phyloP scores from a whole-genome alignment of 1,139 yeast species.

The Hyphopichia fennica region DNA sequence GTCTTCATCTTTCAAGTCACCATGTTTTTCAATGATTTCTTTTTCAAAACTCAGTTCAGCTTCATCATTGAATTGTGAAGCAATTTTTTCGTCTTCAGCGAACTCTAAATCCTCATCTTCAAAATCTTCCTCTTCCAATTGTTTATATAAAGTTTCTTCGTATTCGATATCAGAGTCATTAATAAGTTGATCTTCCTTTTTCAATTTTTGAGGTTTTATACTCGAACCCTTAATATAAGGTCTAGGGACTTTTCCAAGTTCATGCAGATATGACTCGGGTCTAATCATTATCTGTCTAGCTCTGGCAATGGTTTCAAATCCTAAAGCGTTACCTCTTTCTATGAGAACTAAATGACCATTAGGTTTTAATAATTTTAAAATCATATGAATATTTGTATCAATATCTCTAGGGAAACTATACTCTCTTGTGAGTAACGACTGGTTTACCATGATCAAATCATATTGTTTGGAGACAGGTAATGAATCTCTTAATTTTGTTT shows the following conservation, averaged over 20 bases:
- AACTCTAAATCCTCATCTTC: conserved; percentile 18
- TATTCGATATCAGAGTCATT: conserved; percentile 32
- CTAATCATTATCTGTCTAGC: conserved; percentile 88
- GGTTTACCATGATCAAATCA: conserved; percentile 84
- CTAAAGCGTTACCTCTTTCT: conserved; percentile 88
- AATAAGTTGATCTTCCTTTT: conserved; percentile 37
- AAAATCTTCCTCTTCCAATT: conserved; percentile 5
- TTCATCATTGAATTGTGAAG: conserved; percentile 8
- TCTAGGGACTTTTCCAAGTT: conserved; percentile 67
- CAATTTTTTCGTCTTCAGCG: not conserved
- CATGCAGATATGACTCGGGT: conserved; percentile 65
- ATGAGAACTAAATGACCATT: conserved; percentile 75
- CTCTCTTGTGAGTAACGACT: conserved; percentile 66
- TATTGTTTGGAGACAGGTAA: conserved; percentile 53
- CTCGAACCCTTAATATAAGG: conserved; percentile 61
- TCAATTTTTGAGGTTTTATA: conserved; percentile 39
- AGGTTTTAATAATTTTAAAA: conserved; percentile 65
- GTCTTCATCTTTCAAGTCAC: conserved; percentile 43
- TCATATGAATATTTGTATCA: conserved; percentile 64
- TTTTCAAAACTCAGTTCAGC: conserved; percentile 30
- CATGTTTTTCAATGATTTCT: conserved; percentile 39
- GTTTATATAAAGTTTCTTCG: conserved; percentile 31
- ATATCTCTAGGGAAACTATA: conserved; percentile 69
- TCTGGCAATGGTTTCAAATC: conserved; percentile 84
- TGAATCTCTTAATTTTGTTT: conserved; percentile 52